These are phyloP conservation scores for Heterobasidion annosum DNA, from an alignment of 1,284 basidiomycete genomes.

Conservation along the genomic window DNA sequence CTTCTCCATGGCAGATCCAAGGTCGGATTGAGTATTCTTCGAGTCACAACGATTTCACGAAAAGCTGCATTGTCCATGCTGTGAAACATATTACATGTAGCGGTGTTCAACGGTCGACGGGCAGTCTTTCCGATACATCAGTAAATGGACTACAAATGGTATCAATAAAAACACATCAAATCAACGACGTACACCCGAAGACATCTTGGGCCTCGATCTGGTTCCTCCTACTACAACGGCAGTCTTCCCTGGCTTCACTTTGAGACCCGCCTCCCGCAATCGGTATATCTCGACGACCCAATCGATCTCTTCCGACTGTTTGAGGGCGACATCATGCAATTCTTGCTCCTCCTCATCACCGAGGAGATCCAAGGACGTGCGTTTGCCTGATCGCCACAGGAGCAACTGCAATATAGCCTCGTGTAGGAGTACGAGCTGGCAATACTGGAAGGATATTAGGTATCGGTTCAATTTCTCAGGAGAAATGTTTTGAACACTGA, in stretches of 20 bases:
- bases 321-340: constrained; percentile 38
- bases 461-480: neutral
- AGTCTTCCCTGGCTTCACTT: constrained; percentile 11
- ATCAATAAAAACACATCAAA: neutral
- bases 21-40: no score
- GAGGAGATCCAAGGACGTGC: constrained; percentile 37
- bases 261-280: neutral
- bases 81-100: no score
- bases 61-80: no score
- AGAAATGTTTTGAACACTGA: constrained; percentile 17
- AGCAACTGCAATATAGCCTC: constrained; percentile 62
- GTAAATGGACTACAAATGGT: neutral
- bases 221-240: neutral
- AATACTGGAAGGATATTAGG: constrained; percentile 39
- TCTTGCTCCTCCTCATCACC: constrained; percentile 41
- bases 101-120: no score
- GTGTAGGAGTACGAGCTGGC: constrained; percentile 56
- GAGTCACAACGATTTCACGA: no score
- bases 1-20: no score
- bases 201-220: neutral
- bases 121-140: neutral
- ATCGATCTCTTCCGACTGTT: constrained; percentile 42
- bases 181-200: neutral
- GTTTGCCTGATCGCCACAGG: constrained; percentile 55
- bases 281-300: constrained; percentile 34